Evolutionary conservation across 352 stramenopile genomes (phyloP).

Genomic region (Lagenidium sp.): DNA sequence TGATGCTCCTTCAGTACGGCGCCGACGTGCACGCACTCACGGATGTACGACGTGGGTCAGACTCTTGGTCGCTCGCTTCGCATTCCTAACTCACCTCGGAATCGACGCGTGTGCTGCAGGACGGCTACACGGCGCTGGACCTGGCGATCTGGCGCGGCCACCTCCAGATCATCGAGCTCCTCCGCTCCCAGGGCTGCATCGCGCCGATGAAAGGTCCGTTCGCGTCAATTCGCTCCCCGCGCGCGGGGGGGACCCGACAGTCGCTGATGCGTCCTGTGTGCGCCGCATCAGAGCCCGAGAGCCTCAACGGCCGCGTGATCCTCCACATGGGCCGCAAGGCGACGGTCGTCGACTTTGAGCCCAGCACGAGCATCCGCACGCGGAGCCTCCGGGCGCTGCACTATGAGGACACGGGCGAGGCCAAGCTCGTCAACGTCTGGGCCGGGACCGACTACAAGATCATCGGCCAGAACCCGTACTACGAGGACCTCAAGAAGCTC

Average conservation of each 20-base stretch:
- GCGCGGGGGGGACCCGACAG: too few species aligned
- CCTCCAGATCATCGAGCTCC: constrained; percentile 73
- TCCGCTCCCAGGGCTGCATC: constrained; percentile 72
- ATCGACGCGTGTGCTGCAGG: too few species aligned
- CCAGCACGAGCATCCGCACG: constrained; percentile 62
- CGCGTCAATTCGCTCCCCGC: not conserved
- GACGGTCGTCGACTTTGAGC: constrained; percentile 78
- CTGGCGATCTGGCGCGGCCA: constrained; percentile 77
- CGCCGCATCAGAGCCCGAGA: constrained; percentile 46
- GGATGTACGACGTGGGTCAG: too few species aligned
- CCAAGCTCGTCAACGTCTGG: constrained; percentile 76
- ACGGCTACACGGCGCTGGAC: constrained; percentile 75
- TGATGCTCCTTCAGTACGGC: constrained; percentile 80
- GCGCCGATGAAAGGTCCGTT: constrained; percentile 69
- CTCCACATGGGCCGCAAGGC: constrained; percentile 55
- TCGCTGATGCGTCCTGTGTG: not conserved
- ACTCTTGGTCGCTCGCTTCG: too few species aligned
- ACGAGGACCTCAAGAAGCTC: constrained; percentile 57
- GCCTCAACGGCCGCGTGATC: constrained; percentile 68
- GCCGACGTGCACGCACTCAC: constrained; percentile 69
- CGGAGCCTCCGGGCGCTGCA: constrained; percentile 69
- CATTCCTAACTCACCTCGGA: too few species aligned
- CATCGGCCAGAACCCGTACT: constrained; percentile 59
- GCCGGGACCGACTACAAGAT: constrained; percentile 80
- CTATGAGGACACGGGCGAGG: constrained; percentile 68